Conservation (phyloP, 2,329 filamentous ascomycete genomes). For the Neofusicoccum umdonicola region DNA sequence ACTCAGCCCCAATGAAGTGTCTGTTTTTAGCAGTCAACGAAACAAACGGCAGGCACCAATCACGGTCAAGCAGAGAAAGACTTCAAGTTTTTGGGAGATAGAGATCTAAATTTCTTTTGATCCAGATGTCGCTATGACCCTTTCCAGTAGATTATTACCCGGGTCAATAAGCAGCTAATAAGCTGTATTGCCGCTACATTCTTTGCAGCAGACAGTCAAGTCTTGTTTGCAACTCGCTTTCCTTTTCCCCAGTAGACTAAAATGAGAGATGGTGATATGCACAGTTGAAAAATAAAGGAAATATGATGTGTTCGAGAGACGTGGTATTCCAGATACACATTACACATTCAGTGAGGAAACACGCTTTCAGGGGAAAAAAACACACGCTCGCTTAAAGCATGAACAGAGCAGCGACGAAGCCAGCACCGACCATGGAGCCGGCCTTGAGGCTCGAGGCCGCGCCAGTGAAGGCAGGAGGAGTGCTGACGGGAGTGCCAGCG, state of each 20-base stretch:
- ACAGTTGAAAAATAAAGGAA: background rate
- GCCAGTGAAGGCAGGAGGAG: constrained; percentile 33
- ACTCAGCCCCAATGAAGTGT: no score
- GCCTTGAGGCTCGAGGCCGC: constrained; percentile 25
- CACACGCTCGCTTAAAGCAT: constrained; percentile 5
- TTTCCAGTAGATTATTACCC: background rate
- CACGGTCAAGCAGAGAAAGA: no score
- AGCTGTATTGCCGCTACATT: background rate
- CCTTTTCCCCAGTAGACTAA: constrained; percentile 7
- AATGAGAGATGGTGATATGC: background rate
- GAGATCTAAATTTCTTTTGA: no score
- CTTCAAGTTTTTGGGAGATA: no score
- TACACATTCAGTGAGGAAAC: constrained; percentile 8
- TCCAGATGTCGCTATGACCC: no score
- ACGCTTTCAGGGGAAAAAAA: background rate
- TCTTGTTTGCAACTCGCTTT: background rate
- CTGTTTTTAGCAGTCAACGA: no score
- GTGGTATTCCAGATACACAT: constrained; percentile 16
- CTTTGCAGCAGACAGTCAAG: background rate
- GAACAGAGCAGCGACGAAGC: constrained; percentile 11
- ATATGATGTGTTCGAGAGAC: background rate
- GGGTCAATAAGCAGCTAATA: background rate
- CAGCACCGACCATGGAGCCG: constrained; percentile 11
- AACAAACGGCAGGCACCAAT: no score
- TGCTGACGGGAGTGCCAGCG: constrained; percentile 22